Percentiles rank a stretch among this genome's conserved stretches.
These are phyloP conservation scores for Microbotryomycetes sp. DNA, from an alignment of 1,284 basidiomycete species.

Conservation along the genomic window DNA sequence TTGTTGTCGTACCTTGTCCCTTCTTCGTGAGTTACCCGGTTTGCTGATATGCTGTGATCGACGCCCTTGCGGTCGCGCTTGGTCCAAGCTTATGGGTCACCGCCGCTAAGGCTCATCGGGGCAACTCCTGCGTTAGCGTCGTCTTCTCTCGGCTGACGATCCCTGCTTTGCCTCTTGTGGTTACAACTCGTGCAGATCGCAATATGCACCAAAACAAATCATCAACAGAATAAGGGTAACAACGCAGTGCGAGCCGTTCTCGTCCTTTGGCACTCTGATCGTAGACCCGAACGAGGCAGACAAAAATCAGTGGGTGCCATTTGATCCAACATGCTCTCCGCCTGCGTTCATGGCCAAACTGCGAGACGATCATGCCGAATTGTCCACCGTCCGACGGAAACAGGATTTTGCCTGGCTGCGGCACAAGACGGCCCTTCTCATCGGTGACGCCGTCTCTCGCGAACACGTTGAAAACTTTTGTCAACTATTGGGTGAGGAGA, in stretches of 20 bases:
- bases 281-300: constrained; percentile 33
- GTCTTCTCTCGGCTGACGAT: too few relatives aligned
- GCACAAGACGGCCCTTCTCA: constrained; percentile 42
- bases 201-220: constrained; percentile 2
- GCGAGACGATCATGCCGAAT: constrained; percentile 6
- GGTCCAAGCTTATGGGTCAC: too few relatives aligned
- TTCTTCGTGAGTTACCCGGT: constrained; percentile 1
- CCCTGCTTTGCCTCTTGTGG: too few relatives aligned
- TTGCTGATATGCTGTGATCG: too few relatives aligned
- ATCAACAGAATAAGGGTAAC: constrained; percentile 10
- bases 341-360: constrained; percentile 19
- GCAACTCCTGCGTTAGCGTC: too few relatives aligned
- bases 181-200: constrained; percentile 2
- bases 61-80: too few relatives aligned
- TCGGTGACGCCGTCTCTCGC: constrained; percentile 42
- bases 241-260: constrained; percentile 31
- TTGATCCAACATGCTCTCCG: constrained; percentile 19
- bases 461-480: constrained; percentile 42
- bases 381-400: background rate
- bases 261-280: constrained; percentile 27
- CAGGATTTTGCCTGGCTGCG: constrained; percentile 35
- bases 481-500: constrained; percentile 38
- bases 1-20: constrained; percentile 21
- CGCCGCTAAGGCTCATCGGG: too few relatives aligned
- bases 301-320: constrained; percentile 32